A percentile compares a stretch with the other conserved stretches of the same genome.
Conservation (phyloP, 2,329 filamentous ascomycete species). For the Pseudovirgaria hyperparasitica region DNA sequence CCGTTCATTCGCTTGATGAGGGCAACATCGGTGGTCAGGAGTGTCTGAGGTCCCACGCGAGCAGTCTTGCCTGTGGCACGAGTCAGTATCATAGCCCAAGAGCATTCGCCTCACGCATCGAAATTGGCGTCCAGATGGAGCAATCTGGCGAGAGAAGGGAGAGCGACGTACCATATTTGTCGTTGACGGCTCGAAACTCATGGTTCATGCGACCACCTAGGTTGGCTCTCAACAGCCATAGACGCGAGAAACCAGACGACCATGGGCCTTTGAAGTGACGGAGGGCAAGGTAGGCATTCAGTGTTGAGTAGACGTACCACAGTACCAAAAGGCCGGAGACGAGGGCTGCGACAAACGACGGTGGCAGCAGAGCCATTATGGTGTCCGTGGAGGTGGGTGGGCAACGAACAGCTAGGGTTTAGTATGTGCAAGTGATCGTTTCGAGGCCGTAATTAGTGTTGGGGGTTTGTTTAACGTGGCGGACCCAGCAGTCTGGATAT, state of each 20-base stretch:
- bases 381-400: not conserved
- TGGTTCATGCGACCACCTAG: conserved; percentile 25
- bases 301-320: conserved; percentile 11
- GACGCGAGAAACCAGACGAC: conserved; percentile 22
- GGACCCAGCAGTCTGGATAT: not conserved
- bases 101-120: too few species aligned
- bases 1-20: conserved; percentile 26
- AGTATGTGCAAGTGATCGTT: conserved; percentile 2
- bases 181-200: conserved; percentile 22
- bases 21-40: conserved; percentile 24
- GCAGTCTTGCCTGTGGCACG: conserved; percentile 2
- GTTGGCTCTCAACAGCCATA: conserved; percentile 25
- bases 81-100: conserved; percentile 3
- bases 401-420: not conserved
- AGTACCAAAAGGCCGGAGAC: conserved; percentile 7
- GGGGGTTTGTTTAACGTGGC: conserved; percentile 1
- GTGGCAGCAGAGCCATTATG: conserved; percentile 1
- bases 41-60: conserved; percentile 19
- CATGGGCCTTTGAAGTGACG: conserved; percentile 25
- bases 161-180: conserved; percentile 21
- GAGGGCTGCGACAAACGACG: conserved; percentile 1
- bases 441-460: conserved; percentile 1
- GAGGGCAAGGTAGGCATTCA: conserved; percentile 18
- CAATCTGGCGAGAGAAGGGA: conserved; percentile 1
- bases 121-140: not conserved